Conservation (phyloP, 2,329 filamentous ascomycete species). For the Zymoseptoria ardabiliae region DNA sequence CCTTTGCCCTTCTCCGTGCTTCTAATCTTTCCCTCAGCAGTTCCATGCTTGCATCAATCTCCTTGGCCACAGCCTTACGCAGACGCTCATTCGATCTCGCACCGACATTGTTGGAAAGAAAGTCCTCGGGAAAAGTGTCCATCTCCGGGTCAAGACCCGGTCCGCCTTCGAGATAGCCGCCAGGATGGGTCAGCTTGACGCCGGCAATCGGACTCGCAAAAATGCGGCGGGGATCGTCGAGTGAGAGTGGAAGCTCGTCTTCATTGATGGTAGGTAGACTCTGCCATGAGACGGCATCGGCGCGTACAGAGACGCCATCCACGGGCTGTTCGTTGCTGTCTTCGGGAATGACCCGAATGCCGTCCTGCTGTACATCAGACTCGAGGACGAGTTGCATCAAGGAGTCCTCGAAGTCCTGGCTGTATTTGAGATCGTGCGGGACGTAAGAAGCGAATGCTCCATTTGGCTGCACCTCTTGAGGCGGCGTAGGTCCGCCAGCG, state of each 20-base stretch:
- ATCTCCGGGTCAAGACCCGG: conserved; percentile 35
- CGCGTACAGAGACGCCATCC: conserved; percentile 22
- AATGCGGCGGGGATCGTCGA: conserved; percentile 37
- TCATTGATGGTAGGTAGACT: conserved; percentile 24
- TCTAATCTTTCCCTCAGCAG: conserved; percentile 27
- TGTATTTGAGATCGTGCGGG: conserved; percentile 38
- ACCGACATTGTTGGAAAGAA: conserved; percentile 31
- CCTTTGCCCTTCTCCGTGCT: conserved; percentile 32
- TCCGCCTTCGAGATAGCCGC: conserved; percentile 43
- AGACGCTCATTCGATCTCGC: conserved; percentile 32
- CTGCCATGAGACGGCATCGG: conserved; percentile 19
- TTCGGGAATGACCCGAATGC: conserved; percentile 23
- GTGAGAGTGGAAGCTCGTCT: conserved; percentile 36
- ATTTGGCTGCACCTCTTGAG: conserved; percentile 16
- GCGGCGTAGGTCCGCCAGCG: conserved; percentile 14
- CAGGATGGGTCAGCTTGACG: conserved; percentile 39
- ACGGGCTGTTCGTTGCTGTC: conserved; percentile 22
- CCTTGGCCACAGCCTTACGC: conserved; percentile 26
- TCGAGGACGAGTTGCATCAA: conserved; percentile 36
- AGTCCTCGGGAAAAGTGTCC: conserved; percentile 34
- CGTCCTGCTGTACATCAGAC: conserved; percentile 17
- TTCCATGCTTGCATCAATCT: conserved; percentile 25
- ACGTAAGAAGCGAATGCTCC: conserved; percentile 34
- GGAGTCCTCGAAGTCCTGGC: conserved; percentile 38
- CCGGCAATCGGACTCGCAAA: conserved; percentile 38